A percentile compares a stretch with the other conserved stretches of the same genome.
Conservation (phyloP, 108 stramenopile genomes). For the Cyclotella sp. region DNA sequence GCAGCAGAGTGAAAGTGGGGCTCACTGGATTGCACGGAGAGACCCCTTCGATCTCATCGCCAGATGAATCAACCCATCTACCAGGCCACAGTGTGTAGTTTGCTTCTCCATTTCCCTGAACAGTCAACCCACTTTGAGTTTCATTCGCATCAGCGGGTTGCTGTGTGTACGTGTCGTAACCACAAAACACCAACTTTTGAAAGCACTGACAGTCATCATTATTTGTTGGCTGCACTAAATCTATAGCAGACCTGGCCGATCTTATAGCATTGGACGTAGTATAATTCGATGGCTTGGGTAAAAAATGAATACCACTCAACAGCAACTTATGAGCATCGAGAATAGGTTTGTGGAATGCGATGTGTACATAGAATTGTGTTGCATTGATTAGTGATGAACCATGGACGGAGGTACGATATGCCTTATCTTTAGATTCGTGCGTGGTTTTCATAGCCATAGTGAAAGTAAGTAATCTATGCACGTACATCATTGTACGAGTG, state of each 20-base stretch:
- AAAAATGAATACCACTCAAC: slow-evolving; percentile 1
- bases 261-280: neutral
- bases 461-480: neutral
- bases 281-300: neutral
- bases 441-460: neutral
- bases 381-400: neutral
- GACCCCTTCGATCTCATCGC: neutral
- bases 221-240: neutral
- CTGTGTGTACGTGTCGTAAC: slow-evolving; percentile 6
- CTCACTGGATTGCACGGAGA: neutral
- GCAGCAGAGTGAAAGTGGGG: neutral
- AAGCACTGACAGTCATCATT: slow-evolving; percentile 11
- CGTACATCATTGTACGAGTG: neutral
- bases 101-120: neutral
- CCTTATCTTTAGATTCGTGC: neutral
- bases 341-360: neutral
- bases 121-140: neutral
- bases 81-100: slow-evolving; percentile 1
- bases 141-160: neutral
- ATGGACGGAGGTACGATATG: neutral
- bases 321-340: slow-evolving; percentile 9
- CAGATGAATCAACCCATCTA: neutral
- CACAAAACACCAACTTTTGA: slow-evolving; percentile 28
- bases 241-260: slow-evolving; percentile 3
- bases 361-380: slow-evolving; percentile 12